Percentiles rank a stretch among this genome's conserved stretches.
These are phyloP conservation scores for Arthrobotrys entomopaga DNA, from an alignment of 2,329 filamentous ascomycete species.

Conservation along the genomic window DNA sequence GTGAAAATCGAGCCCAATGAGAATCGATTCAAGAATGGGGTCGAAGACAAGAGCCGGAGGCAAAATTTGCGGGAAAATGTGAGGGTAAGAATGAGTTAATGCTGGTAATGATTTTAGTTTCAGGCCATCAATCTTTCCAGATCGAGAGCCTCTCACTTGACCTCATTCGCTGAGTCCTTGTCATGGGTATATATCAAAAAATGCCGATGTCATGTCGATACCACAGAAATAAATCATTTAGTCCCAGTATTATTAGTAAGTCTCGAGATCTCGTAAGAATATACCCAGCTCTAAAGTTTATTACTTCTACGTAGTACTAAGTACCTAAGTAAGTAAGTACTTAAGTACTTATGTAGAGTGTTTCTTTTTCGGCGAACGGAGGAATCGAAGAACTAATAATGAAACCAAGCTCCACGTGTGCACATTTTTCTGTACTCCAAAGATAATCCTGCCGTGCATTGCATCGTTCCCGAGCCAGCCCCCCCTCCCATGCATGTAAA, in stretches of 20 bases:
- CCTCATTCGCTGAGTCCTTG: conserved; percentile 20
- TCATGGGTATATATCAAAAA: not conserved
- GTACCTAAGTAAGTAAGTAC: no score
- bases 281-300: not conserved
- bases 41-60: not conserved
- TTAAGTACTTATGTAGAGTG: no score
- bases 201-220: not conserved
- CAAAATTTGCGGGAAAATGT: not conserved
- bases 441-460: no score
- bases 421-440: conserved; percentile 12
- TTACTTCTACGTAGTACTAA: not conserved
- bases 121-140: conserved; percentile 35
- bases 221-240: not conserved
- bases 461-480: not conserved
- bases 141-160: conserved; percentile 53
- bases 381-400: conserved; percentile 1
- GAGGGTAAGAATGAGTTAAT: not conserved
- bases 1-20: no score
- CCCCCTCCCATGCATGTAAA: not conserved
- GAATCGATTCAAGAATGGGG: not conserved
- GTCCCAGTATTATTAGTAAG: not conserved
- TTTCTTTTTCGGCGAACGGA: not conserved
- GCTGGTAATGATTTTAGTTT: no score
- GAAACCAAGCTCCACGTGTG: conserved; percentile 30
- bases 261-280: no score